Conservation (phyloP, 495 filamentous ascomycete species). For the Xylaria telfairii region DNA sequence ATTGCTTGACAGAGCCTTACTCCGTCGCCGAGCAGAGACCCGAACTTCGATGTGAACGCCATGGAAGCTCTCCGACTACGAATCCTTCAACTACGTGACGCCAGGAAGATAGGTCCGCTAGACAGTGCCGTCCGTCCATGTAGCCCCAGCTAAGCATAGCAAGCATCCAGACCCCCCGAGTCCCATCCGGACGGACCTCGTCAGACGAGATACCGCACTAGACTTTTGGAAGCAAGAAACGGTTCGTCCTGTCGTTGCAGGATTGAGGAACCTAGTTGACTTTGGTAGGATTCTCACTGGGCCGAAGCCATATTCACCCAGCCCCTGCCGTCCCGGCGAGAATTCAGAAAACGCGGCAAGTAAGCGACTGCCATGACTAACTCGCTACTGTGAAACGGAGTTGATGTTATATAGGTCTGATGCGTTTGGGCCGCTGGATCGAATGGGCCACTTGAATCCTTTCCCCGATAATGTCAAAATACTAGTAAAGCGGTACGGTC, state of each 20-base stretch:
- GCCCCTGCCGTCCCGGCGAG: conserved; percentile 55
- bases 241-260: conserved; percentile 19
- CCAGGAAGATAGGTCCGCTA: conserved; percentile 51
- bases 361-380: conserved; percentile 30
- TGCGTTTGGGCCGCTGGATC: conserved; percentile 46
- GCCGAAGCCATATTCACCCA: conserved; percentile 63
- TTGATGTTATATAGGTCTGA: conserved; percentile 4
- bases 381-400: background rate
- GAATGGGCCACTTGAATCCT: conserved; percentile 45
- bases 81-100: conserved; percentile 53
- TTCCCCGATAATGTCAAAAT: conserved; percentile 55
- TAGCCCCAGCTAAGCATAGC: background rate
- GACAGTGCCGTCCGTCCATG: background rate
- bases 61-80: conserved; percentile 54
- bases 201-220: conserved; percentile 38
- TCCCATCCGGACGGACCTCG: conserved; percentile 37
- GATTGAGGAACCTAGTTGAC: background rate
- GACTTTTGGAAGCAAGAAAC: conserved; percentile 41
- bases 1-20: conserved; percentile 23
- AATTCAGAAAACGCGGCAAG: conserved; percentile 50
- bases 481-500: conserved; percentile 56
- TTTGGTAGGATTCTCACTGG: conserved; percentile 51
- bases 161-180: conserved; percentile 32
- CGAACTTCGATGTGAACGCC: conserved; percentile 57
- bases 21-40: conserved; percentile 46